phyloP scores from a whole-genome alignment of 2,329 filamentous ascomycete species.

The Lomentospora prolificans region DNA sequence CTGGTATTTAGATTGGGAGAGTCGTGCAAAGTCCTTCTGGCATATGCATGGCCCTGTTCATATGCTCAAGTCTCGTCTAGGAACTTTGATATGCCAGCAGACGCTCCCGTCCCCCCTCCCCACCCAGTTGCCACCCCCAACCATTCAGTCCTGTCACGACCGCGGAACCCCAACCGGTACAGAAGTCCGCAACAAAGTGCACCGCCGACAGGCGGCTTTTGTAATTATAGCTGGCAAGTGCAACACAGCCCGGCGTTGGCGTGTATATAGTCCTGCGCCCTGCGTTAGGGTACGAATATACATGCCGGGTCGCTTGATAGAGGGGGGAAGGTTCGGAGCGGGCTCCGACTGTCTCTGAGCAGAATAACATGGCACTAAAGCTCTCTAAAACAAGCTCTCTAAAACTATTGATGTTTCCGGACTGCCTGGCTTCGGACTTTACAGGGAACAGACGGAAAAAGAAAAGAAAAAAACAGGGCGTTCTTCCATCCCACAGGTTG shows the following conservation, averaged over 20 bases:
- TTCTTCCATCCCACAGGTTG: too few relatives aligned
- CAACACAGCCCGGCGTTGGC: background rate
- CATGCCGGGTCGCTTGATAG: background rate
- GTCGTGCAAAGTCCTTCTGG: background rate
- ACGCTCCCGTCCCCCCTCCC: background rate
- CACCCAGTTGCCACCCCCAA: background rate
- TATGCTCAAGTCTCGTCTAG: background rate
- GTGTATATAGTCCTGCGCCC: background rate
- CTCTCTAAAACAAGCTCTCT: too few relatives aligned
- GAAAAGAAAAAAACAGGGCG: too few relatives aligned
- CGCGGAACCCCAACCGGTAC: too few relatives aligned
- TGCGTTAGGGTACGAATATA: too few relatives aligned
- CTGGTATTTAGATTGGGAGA: background rate
- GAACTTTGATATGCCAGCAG: background rate
- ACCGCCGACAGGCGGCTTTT: background rate
- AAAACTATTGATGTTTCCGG: too few relatives aligned
- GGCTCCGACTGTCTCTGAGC: background rate
- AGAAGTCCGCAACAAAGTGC: too few relatives aligned
- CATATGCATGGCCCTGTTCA: background rate
- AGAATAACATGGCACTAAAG: too few relatives aligned
- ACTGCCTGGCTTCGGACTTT: too few relatives aligned
- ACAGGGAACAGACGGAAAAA: too few relatives aligned
- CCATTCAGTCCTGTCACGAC: background rate
- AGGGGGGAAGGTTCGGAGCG: background rate
- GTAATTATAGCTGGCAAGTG: background rate